phyloP scores from a whole-genome alignment of 1,284 basidiomycete species.

The Cryptococcus wingfieldii region DNA sequence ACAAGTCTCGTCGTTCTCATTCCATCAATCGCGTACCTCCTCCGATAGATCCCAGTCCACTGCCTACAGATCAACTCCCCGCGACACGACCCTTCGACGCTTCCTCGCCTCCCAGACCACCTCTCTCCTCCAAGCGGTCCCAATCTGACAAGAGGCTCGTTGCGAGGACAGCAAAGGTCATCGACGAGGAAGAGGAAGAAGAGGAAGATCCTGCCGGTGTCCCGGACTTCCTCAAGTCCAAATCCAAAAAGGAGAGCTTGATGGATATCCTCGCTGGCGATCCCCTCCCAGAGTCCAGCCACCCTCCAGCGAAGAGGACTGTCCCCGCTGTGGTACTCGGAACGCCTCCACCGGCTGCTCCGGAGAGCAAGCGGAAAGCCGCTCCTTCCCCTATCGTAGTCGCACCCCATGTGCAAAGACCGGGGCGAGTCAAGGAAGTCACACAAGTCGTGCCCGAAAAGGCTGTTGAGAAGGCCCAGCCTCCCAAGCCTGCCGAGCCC shows the following conservation, averaged over 20 bases:
- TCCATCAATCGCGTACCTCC: background rate
- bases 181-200: conserved; percentile 31
- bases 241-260: conserved; percentile 26
- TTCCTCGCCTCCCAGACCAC: background rate
- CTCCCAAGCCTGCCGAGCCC: background rate
- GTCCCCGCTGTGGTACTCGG: conserved; percentile 42
- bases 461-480: background rate
- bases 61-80: background rate
- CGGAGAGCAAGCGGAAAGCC: background rate
- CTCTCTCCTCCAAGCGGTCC: conserved; percentile 1
- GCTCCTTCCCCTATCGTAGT: background rate
- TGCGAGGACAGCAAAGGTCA: conserved; percentile 28
- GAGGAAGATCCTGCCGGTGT: conserved; percentile 20
- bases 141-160: conserved; percentile 13
- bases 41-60: background rate
- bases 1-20: background rate
- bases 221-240: background rate
- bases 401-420: background rate
- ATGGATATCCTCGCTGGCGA: conserved; percentile 12
- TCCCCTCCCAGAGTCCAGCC: background rate
- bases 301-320: conserved; percentile 12
- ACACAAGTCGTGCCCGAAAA: background rate
- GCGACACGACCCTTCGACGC: background rate
- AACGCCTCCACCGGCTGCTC: conserved; percentile 20
- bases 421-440: background rate